These are phyloP conservation scores for Aegilops longissima DNA, from an alignment of 176 grass and related monocot genomes.

Conservation along the genomic window DNA sequence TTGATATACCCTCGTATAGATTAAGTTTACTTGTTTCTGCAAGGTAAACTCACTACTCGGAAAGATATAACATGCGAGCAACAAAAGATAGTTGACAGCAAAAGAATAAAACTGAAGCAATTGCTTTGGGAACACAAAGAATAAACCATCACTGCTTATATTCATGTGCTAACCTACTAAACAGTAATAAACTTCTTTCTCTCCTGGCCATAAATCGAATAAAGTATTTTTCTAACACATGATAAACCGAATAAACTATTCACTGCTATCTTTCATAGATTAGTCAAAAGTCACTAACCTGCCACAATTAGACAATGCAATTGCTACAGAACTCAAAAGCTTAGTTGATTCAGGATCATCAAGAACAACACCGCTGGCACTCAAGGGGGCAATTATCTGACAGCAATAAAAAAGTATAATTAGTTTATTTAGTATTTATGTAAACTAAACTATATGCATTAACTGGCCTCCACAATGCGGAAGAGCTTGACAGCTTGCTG, in stretches of 20 bases:
- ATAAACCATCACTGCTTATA: neutral
- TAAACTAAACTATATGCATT: neutral
- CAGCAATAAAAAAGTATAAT: slow-evolving; percentile 32
- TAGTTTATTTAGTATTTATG: slow-evolving; percentile 34
- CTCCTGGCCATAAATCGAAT: slow-evolving; percentile 1
- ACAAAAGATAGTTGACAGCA: slow-evolving; percentile 10
- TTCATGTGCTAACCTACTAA: neutral
- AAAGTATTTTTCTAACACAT: too few relatives aligned
- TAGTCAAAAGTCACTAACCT: slow-evolving; percentile 58
- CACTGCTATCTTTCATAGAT: neutral
- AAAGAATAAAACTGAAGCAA: neutral
- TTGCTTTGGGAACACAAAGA: neutral
- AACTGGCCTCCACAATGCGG: neutral
- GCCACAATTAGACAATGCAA: slow-evolving; percentile 95
- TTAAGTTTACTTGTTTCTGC: neutral
- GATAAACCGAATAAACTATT: neutral
- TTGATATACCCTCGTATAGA: neutral
- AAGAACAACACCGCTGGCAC: slow-evolving; percentile 92
- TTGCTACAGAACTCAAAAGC: slow-evolving; percentile 91
- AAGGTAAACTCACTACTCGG: neutral
- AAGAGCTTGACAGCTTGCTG: neutral
- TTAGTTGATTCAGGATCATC: slow-evolving; percentile 97
- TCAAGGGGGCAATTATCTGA: slow-evolving; percentile 84
- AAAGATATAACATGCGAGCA: neutral
- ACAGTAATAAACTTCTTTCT: slow-evolving; percentile 7